phyloP scores from a whole-genome alignment of 73 alveolate species.

The Stentor coeruleus region DNA sequence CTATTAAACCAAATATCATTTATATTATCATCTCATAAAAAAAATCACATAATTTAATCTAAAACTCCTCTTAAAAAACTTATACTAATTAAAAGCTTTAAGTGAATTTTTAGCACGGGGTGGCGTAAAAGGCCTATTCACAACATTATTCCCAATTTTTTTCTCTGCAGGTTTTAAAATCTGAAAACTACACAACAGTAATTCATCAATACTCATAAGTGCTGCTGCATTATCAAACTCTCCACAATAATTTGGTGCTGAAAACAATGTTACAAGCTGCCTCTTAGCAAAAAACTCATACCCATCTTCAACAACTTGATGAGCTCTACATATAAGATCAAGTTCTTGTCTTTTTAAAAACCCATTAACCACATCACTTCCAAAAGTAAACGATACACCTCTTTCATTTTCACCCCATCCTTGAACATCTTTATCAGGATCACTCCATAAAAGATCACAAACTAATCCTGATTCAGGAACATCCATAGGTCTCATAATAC shows the following conservation, averaged over 20 bases:
- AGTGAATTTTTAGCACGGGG: too few species aligned
- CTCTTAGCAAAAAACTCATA: slow-evolving; percentile 98
- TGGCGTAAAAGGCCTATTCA: too few species aligned
- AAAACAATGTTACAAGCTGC: slow-evolving; percentile 92
- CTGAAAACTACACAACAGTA: slow-evolving; percentile 94
- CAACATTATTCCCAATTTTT: too few species aligned
- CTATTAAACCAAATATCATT: too few species aligned
- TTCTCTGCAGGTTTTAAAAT: slow-evolving; percentile 93
- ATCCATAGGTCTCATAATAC: slow-evolving; percentile 92
- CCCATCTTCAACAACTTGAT: slow-evolving; percentile 98
- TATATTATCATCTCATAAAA: too few species aligned
- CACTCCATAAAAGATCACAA: slow-evolving; percentile 67
- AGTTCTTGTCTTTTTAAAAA: slow-evolving; percentile 78
- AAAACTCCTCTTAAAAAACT: too few species aligned
- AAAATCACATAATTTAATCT: too few species aligned
- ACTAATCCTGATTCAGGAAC: slow-evolving; percentile 83
- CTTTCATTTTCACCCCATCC: slow-evolving; percentile 62
- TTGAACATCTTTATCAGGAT: slow-evolving; percentile 72
- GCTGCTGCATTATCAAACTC: slow-evolving; percentile 97
- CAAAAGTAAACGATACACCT: slow-evolving; percentile 63
- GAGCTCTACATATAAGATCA: slow-evolving; percentile 73
- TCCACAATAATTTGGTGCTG: slow-evolving; percentile 99
- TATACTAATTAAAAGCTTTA: too few species aligned
- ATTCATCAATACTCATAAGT: too few species aligned
- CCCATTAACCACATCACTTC: slow-evolving; percentile 57